Evolutionary conservation across 768 basidiomycete genomes (phyloP), one percentile per base, ranked within the genome.

Genomic region (Tulasnella sp.): DNA sequence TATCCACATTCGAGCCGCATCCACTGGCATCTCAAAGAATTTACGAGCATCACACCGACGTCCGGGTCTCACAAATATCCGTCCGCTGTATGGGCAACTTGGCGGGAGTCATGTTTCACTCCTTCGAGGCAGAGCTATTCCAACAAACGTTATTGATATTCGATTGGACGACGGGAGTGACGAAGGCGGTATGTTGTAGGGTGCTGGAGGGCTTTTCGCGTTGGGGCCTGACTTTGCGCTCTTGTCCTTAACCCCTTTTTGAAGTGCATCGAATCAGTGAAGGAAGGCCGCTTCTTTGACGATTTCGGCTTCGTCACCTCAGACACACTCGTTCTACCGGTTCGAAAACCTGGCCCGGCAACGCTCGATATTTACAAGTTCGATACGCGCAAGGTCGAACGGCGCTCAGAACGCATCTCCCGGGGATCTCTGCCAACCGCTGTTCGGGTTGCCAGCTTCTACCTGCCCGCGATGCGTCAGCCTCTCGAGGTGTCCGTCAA

Each of bases 251-350:
- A 16, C 37, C 34, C 42, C 28, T 72, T 41, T 72, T 41, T 72
- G 14, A 44, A 79, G 78, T 79, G 78, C 28, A 79, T 79, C 58
- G 78, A 79, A 40, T 79, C 78, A 0, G 72, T 34, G 14, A 79
- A 79, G 37, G 78, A 79, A 69, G 58, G 60, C n/a, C 60, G 78
- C 14, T 79, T 48, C 78, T 79, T 79, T 31, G 78, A 79, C n/a
- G 78, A 79, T 54, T 79, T 79, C 72, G 72, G 64, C 8, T 79
- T 79, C 72, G 20, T 79, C 42, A 79, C 78, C 24, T 54, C 78
- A 1, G 78, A 79, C 42, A 79, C 42, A 22, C 41, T 79, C 11
- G 44, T 79, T 41, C 42, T 79, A n/a, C 78, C 78, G 12, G 54
- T 72, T 14, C n/a, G 78, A 72, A 79, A 79, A 50, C 78, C 78